A percentile compares a stretch with the other conserved stretches of the same genome.
These are phyloP conservation scores for Persicaria maculosa DNA, from an alignment of 148 eudicot genomes.

Conservation along the genomic window DNA sequence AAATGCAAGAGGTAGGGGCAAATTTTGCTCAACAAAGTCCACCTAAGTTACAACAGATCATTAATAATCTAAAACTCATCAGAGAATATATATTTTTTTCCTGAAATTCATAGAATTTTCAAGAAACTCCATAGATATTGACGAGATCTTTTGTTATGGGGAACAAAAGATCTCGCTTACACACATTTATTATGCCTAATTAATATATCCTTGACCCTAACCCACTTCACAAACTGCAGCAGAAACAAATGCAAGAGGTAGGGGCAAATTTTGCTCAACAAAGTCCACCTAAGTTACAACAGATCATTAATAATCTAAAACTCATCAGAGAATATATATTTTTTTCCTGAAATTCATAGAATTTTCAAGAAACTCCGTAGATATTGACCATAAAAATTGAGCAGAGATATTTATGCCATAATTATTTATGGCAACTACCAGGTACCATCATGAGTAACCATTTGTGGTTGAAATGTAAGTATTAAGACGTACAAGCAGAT, in stretches of 20 bases:
- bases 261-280: not conserved
- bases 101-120: not conserved
- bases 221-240: not conserved
- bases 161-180: no score
- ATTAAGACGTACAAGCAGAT: not conserved
- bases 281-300: not conserved
- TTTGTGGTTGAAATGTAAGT: not conserved
- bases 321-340: not conserved
- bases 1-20: not conserved
- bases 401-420: not conserved
- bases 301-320: not conserved
- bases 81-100: not conserved
- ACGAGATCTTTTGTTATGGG: no score
- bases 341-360: not conserved
- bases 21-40: not conserved
- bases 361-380: not conserved
- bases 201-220: no score
- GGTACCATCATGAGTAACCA: not conserved
- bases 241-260: not conserved
- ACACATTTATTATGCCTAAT: no score
- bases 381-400: not conserved
- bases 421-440: not conserved
- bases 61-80: not conserved
- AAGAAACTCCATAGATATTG: not conserved
- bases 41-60: not conserved